Percentiles rank a stretch among this genome's conserved stretches.
Evolutionary conservation across 306 rosid species (phyloP).

Genomic region (Dalbergia cultrata): DNA sequence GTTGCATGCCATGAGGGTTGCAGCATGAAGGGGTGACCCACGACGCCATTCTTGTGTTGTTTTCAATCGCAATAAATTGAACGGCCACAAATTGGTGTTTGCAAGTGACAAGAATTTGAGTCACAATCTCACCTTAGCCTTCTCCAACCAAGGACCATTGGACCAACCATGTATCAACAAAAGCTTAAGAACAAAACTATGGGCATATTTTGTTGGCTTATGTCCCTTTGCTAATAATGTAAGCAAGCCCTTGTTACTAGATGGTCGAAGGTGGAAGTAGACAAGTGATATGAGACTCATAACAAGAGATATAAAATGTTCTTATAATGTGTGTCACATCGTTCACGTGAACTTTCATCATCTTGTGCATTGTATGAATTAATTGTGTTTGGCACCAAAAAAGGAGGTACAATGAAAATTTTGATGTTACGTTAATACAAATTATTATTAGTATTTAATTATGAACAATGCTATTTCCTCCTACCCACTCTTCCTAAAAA

Average conservation of each 20-base stretch:
- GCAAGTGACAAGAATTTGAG: constrained; percentile 20
- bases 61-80: constrained; percentile 25
- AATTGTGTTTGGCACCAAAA: too few relatives aligned
- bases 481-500: too few relatives aligned
- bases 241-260: neutral
- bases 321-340: neutral
- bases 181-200: neutral
- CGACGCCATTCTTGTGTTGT: neutral
- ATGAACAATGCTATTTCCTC: too few relatives aligned
- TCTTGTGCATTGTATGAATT: neutral
- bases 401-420: too few relatives aligned
- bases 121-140: constrained; percentile 42
- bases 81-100: constrained; percentile 45
- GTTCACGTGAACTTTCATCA: neutral
- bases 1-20: neutral
- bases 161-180: constrained; percentile 23
- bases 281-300: neutral
- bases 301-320: too few relatives aligned
- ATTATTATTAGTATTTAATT: too few relatives aligned
- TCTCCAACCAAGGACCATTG: constrained; percentile 9
- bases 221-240: constrained; percentile 25
- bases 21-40: constrained; percentile 38
- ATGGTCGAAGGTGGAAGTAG: neutral
- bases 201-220: constrained; percentile 33
- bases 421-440: too few relatives aligned